Percentiles rank a stretch among this genome's conserved stretches.
Conservation (phyloP, 75 land plant species). For the Adiantum capillusveneris region DNA sequence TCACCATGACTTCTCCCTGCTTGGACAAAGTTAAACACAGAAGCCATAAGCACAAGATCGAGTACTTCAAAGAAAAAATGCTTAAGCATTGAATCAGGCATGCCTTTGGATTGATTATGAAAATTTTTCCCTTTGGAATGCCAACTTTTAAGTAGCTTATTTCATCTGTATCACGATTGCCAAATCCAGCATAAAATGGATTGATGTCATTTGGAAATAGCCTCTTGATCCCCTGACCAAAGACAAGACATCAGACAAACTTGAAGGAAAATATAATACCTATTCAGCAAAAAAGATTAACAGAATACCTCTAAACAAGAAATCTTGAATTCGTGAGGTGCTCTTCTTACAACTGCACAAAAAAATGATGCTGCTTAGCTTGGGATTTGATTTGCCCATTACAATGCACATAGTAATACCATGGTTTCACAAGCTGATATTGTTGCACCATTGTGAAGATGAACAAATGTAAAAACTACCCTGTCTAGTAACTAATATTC, state of each 20-base stretch:
- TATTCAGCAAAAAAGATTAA: neutral
- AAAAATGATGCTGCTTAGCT: too few relatives aligned
- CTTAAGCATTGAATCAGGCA: neutral
- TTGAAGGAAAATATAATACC: slow-evolving; percentile 5
- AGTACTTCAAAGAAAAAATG: too few relatives aligned
- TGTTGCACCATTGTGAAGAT: too few relatives aligned
- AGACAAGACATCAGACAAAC: neutral
- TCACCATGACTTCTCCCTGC: slow-evolving; percentile 90
- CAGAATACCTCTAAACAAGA: slow-evolving; percentile 78
- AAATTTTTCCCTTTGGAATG: slow-evolving; percentile 92
- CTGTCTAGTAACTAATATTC: too few relatives aligned
- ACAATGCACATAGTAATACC: too few relatives aligned
- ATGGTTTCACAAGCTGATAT: too few relatives aligned
- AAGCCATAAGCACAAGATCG: too few relatives aligned
- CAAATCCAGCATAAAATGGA: slow-evolving; percentile 99
- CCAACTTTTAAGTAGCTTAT: slow-evolving; percentile 98
- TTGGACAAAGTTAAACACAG: slow-evolving; percentile 1
- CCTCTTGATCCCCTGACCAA: slow-evolving; percentile 64
- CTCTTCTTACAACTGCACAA: slow-evolving; percentile 80
- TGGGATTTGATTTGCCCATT: too few relatives aligned
- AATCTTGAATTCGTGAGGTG: slow-evolving; percentile 99
- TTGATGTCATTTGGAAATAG: slow-evolving; percentile 83
- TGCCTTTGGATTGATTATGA: slow-evolving; percentile 97
- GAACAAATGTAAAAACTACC: too few relatives aligned
- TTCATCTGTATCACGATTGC: slow-evolving; percentile 97